Base-by-base conservation (phyloP, 2,329 filamentous ascomycete genomes). In the Paraconiothyrium sp. region DNA sequence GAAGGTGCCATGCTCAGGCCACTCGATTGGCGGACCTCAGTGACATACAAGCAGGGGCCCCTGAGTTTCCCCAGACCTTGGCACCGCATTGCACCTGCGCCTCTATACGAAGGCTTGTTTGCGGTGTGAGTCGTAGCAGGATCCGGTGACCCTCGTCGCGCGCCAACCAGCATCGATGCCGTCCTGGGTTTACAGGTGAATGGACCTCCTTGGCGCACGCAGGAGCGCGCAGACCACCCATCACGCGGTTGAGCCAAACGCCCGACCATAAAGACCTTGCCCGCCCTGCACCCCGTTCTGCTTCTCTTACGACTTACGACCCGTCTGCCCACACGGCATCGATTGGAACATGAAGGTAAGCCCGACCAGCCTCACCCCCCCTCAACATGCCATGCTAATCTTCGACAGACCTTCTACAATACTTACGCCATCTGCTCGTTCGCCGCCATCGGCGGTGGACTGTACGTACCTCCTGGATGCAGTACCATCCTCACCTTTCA, bases 341-440 rank as follows among this genome's bases (percentile, higher is more conserved):
- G 56, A 60, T 65, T 65, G 68, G 61, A 72, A 69, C 61, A 77
- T 77, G 75, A 76, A 74, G 68, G 72, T 69, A 63, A 54, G 39
- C 61, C 22, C 14, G n/a, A 52, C 47, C 24, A 34, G 13, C 1
- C 11, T 27, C 16, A 6, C 10, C 11, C 10, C 46, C 34, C 43
- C 49, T 57, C 22, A 35, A 35, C 27, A 44, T 52, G 6, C 6
- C 43, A 37, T 46, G 30, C 61, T 61, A 35, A 63, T 30, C 13
- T 8, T 35, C 6, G 27, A 16, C 35, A 70, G 65, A 76, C 73
- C 16, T 76, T 74, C 65, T 78, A 78, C 62, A 88, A 86, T 72
- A 81, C 88, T 52, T 89, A 89, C 73, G 81, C 83, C 64, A 88
- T 89, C 64, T 89, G 87, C 75, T 80, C 79, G 62, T 88, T 89